Conservation (phyloP, 2,329 filamentous ascomycete genomes). For the Coniosporium tulheliwenetii region DNA sequence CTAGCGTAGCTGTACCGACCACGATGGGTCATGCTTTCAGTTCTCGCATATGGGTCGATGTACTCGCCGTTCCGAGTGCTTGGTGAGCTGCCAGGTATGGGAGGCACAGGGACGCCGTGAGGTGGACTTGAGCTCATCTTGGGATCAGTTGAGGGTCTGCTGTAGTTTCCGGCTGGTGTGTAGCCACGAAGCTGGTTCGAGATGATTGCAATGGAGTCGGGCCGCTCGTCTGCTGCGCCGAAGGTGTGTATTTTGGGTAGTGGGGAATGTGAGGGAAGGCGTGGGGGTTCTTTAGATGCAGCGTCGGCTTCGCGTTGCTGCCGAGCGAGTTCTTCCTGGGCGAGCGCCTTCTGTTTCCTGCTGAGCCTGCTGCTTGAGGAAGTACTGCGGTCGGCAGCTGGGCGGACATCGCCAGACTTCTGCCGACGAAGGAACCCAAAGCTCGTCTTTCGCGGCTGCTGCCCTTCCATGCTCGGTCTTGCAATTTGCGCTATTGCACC, state of each 20-base stretch:
- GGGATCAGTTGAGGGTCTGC: constrained; percentile 17
- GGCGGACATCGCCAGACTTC: constrained; percentile 1
- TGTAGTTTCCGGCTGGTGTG: constrained; percentile 14
- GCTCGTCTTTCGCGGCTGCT: neutral
- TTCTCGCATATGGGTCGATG: constrained; percentile 64
- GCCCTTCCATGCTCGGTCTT: constrained; percentile 1
- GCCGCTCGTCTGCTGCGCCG: constrained; percentile 47
- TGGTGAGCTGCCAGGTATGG: constrained; percentile 31
- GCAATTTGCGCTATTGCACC: neutral
- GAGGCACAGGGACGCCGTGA: constrained; percentile 35
- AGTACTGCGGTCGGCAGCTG: constrained; percentile 8
- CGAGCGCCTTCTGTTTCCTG: constrained; percentile 39
- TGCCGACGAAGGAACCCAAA: too few species aligned
- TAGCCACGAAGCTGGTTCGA: constrained; percentile 21
- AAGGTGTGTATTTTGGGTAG: constrained; percentile 38
- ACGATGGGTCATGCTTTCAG: constrained; percentile 92
- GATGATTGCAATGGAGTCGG: constrained; percentile 46
- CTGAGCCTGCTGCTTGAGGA: constrained; percentile 26
- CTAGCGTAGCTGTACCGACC: constrained; percentile 94
- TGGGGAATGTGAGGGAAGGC: constrained; percentile 33
- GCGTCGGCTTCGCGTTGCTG: constrained; percentile 39
- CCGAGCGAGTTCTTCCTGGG: constrained; percentile 35
- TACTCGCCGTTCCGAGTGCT: constrained; percentile 32
- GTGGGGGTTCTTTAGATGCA: constrained; percentile 44
- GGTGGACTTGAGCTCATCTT: constrained; percentile 9